Evolutionary conservation across 2,329 filamentous ascomycete genomes (phyloP).

Genomic region (Penicillium rolfsii): DNA sequence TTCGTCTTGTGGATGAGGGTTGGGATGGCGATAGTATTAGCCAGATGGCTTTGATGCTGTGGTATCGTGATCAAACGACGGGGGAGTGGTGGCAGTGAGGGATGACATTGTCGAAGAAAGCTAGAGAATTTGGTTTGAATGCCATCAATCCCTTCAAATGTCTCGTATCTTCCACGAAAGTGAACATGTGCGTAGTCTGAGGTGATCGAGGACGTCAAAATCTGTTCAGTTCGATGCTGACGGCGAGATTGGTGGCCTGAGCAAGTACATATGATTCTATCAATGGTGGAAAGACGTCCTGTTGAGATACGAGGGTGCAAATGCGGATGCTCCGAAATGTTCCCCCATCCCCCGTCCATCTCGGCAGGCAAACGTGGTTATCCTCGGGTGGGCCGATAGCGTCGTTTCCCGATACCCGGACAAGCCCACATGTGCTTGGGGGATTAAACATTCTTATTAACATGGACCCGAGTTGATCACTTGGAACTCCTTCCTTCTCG

Average conservation of each 20-base stretch:
- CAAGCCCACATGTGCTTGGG: constrained; percentile 24
- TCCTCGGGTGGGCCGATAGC: constrained; percentile 20
- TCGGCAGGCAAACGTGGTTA: constrained; percentile 3
- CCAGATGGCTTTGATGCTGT: constrained; percentile 26
- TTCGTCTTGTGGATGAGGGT: constrained; percentile 22
- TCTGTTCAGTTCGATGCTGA: neutral
- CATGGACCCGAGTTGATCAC: neutral
- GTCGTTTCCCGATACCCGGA: constrained; percentile 25
- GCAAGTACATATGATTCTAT: neutral
- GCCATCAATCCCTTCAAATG: neutral
- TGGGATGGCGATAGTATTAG: constrained; percentile 28
- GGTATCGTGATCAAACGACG: constrained; percentile 29
- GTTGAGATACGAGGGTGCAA: neutral
- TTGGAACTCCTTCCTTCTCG: neutral
- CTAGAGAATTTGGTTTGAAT: neutral
- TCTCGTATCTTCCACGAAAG: neutral
- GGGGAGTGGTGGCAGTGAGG: neutral
- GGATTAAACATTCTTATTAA: neutral
- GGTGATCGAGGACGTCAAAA: neutral
- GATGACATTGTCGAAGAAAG: neutral
- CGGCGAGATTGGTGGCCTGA: neutral
- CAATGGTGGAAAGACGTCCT: neutral
- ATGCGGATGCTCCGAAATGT: neutral
- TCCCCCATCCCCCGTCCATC: neutral
- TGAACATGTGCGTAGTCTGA: neutral